Base-by-base conservation (phyloP, 768 basidiomycete genomes). In the Sporobolomyces roseus region DNA sequence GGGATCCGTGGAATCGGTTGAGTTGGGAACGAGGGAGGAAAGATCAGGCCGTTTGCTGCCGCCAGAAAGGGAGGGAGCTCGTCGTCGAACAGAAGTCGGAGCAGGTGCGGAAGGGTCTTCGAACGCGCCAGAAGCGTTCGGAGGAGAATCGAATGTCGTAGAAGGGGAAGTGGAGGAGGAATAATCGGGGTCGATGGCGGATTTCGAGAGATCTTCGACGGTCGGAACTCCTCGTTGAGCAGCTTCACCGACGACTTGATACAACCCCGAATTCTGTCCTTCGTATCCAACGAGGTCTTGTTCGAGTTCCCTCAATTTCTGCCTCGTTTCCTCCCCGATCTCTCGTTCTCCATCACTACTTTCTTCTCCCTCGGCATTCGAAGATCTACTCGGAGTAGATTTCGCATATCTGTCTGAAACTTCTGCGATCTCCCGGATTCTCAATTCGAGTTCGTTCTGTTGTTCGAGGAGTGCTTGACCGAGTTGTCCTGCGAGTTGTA, bases 401-500 rank as follows among this genome's bases (percentile, higher is more conserved):
- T 50, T 62, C 19, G 45, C 70, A 29, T 41, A 72, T 13, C 59
- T 77, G 41, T 88, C 88, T 74, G 91, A 88, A 27, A 79, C 77
- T 35, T 79, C 79, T 41, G 76, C 76, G 60, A 94, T 82, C 76
- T 88, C 88, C 50, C 85, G 83, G 67, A 97, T 90, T 59, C 90
- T 85, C 77, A 88, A 87, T 79, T 96, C 91, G 70, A 97, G 85
- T 77, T 94, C 90, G 80, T 90, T 87, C 80, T 91, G 91, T 81
- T 98, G 94, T 25, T 86, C 85, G 69, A 97, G 86, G 75, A 98
- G 86, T 78, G 90, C 88, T 80, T 96, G 92, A 59, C 94, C 93
- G 77, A 98, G 86, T 63, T 87, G 88, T 43, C 90, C 93, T 7
- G 91, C 91, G 72, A 91, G 88, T 71, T 91, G 87, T 38, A 97